These are phyloP conservation scores for Amanita muscaria DNA, from an alignment of 768 basidiomycete genomes.

Conservation along the genomic window DNA sequence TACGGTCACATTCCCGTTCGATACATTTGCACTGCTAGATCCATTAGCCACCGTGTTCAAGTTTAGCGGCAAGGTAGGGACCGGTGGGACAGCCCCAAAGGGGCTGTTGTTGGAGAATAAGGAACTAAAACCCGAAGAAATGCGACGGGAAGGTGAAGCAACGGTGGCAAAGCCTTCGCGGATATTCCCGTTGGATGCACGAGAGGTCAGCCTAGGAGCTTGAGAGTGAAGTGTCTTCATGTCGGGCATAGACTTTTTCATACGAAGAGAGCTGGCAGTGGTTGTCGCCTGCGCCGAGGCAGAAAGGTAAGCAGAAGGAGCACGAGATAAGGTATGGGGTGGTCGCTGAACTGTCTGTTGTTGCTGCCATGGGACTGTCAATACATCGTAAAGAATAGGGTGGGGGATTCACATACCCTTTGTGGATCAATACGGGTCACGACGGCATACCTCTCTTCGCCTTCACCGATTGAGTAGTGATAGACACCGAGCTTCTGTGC, in stretches of 20 bases:
- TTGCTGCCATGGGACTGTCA: slow-evolving; percentile 20
- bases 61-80: slow-evolving; percentile 63
- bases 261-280: slow-evolving; percentile 55
- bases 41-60: slow-evolving; percentile 41
- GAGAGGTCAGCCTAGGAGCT: slow-evolving; percentile 69
- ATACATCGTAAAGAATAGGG: slow-evolving; percentile 6
- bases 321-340: slow-evolving; percentile 67
- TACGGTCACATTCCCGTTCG: not conserved
- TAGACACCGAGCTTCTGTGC: slow-evolving; percentile 95
- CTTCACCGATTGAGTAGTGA: slow-evolving; percentile 89
- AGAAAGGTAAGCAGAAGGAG: slow-evolving; percentile 72
- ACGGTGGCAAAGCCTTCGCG: slow-evolving; percentile 83
- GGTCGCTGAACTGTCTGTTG: slow-evolving; percentile 38
- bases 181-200: slow-evolving; percentile 84
- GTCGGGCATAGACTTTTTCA: slow-evolving; percentile 99
- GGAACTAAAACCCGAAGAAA: slow-evolving; percentile 62
- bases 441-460: slow-evolving; percentile 88
- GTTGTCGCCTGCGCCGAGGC: slow-evolving; percentile 35
- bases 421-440: slow-evolving; percentile 86
- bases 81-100: slow-evolving; percentile 56
- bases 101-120: slow-evolving; percentile 52
- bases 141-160: slow-evolving; percentile 71
- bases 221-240: slow-evolving; percentile 81
- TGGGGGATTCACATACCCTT: slow-evolving; percentile 45
- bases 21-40: slow-evolving; percentile 7